phyloP scores from a whole-genome alignment of 352 stramenopile genomes.

The Aphanomyces astaci region DNA sequence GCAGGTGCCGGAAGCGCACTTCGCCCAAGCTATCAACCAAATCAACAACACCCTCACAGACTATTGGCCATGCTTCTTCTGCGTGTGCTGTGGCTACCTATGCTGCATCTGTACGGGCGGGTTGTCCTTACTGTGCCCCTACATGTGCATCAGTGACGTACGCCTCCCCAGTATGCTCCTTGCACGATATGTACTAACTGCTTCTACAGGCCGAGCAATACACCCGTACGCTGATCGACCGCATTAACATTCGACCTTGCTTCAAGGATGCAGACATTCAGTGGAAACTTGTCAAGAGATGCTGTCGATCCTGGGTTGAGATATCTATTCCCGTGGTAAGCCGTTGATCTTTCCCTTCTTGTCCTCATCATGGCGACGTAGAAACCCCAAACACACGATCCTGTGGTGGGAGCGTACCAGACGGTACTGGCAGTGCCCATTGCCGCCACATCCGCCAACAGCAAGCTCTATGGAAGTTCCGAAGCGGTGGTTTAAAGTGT shows the following conservation, averaged over 20 bases:
- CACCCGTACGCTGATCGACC: slow-evolving; percentile 41
- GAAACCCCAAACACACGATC: background rate
- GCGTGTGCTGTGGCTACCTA: slow-evolving; percentile 55
- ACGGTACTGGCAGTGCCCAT: background rate
- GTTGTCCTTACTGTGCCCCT: slow-evolving; percentile 54
- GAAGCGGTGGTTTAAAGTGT: background rate
- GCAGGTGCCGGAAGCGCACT: slow-evolving; percentile 47
- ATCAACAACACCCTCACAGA: slow-evolving; percentile 80
- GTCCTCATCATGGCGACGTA: background rate
- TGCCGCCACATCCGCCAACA: background rate
- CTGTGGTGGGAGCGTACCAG: background rate
- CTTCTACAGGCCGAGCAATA: slow-evolving; percentile 54
- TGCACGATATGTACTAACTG: background rate
- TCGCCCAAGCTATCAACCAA: slow-evolving; percentile 67
- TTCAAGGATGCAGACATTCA: slow-evolving; percentile 48
- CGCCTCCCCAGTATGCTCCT: slow-evolving; percentile 16
- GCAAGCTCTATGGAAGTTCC: background rate
- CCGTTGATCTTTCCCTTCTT: background rate
- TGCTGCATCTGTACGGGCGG: slow-evolving; percentile 61
- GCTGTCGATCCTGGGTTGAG: slow-evolving; percentile 48
- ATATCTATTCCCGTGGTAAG: background rate
- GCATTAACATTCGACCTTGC: slow-evolving; percentile 56
- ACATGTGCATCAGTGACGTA: slow-evolving; percentile 70
- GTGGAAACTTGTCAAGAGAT: slow-evolving; percentile 50
- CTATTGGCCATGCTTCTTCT: slow-evolving; percentile 75